Conservation (phyloP, 352 stramenopile genomes). For the Hyaloperonospora arabidopsidis region DNA sequence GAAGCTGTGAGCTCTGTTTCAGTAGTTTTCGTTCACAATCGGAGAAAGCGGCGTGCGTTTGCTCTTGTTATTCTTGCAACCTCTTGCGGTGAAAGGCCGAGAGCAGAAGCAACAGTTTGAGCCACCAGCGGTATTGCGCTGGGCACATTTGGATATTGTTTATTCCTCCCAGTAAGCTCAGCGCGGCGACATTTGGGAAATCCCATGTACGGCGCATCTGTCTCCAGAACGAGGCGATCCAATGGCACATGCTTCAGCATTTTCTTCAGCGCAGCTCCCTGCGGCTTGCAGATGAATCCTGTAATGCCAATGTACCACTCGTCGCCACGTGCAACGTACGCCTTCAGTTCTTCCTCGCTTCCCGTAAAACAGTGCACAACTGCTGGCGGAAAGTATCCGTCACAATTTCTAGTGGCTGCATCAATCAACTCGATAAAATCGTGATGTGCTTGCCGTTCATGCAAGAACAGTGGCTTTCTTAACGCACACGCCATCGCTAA, state of each 20-base stretch:
- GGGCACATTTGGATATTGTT: conserved; percentile 75
- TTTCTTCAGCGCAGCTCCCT: conserved; percentile 41
- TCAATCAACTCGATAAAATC: conserved; percentile 72
- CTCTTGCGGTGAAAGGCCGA: conserved; percentile 40
- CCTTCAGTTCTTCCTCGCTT: conserved; percentile 49
- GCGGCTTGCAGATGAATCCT: conserved; percentile 85
- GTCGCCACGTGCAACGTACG: conserved; percentile 51
- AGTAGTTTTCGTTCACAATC: conserved; percentile 24
- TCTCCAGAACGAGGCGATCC: conserved; percentile 85
- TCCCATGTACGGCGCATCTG: conserved; percentile 89
- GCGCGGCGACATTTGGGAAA: conserved; percentile 53
- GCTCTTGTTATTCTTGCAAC: conserved; percentile 49
- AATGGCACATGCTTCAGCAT: conserved; percentile 60
- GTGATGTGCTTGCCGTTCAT: conserved; percentile 67
- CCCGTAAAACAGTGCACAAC: conserved; percentile 91
- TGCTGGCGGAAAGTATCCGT: conserved; percentile 41
- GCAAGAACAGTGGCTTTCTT: conserved; percentile 75
- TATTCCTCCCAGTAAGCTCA: conserved; percentile 37
- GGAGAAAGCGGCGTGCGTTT: conserved; percentile 70
- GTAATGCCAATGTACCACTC: conserved; percentile 89
- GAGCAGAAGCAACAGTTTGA: conserved; percentile 42
- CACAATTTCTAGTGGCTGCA: conserved; percentile 28
- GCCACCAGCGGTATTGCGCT: conserved; percentile 54
- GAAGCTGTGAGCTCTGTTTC: conserved; percentile 2
- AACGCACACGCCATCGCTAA: conserved; percentile 55